phyloP scores from a whole-genome alignment of 805 yeast genomes.

The Barnettozyma siamensis region DNA sequence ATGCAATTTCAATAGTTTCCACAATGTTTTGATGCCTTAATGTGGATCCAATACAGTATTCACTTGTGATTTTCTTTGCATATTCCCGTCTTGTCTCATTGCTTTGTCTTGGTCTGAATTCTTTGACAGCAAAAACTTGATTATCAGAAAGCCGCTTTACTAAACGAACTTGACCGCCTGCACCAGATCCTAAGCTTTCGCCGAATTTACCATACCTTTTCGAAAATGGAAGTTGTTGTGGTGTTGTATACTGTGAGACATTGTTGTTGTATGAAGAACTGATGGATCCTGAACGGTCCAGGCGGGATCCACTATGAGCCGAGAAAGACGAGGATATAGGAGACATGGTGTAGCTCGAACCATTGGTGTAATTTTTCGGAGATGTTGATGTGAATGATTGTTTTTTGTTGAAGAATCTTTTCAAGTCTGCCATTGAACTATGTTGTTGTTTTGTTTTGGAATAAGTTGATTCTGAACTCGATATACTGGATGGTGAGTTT shows the following conservation, averaged over 20 bases:
- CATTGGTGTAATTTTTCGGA: constrained; percentile 4
- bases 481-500: constrained; percentile 23
- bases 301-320: constrained; percentile 10
- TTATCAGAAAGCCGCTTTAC: constrained; percentile 62
- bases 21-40: constrained; percentile 85
- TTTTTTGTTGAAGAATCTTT: constrained; percentile 60
- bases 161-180: constrained; percentile 85
- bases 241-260: constrained; percentile 32
- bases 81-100: constrained; percentile 80
- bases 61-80: constrained; percentile 88
- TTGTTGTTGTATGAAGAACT: constrained; percentile 33
- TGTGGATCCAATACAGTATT: constrained; percentile 90
- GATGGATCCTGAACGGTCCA: constrained; percentile 24
- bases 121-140: constrained; percentile 85
- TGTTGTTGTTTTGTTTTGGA: constrained; percentile 54
- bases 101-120: constrained; percentile 71
- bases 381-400: constrained; percentile 20
- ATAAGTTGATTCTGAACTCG: constrained; percentile 20
- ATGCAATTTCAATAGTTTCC: constrained; percentile 85
- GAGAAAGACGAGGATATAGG: constrained; percentile 14
- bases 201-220: constrained; percentile 79
- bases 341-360: constrained; percentile 13
- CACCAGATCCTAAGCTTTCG: constrained; percentile 88
- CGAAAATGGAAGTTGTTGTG: constrained; percentile 49
- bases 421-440: constrained; percentile 73